These are phyloP conservation scores for Nakazawaea ernobii DNA, from an alignment of 805 yeast species.

Conservation along the genomic window DNA sequence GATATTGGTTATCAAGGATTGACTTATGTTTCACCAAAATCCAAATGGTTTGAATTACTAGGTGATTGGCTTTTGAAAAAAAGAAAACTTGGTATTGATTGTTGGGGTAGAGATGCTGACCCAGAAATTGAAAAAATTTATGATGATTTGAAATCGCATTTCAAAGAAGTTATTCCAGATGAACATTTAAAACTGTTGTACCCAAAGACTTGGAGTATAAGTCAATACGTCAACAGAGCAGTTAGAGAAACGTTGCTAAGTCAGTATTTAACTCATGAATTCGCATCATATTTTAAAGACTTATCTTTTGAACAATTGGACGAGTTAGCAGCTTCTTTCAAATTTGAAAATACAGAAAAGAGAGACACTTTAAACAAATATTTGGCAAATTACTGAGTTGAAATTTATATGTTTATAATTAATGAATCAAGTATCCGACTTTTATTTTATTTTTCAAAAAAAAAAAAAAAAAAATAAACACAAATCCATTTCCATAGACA, in stretches of 20 bases:
- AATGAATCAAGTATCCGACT: too few species aligned
- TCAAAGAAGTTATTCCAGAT: constrained; percentile 34
- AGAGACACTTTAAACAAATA: constrained; percentile 35
- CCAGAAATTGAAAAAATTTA: constrained; percentile 33
- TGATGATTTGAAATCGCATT: constrained; percentile 29
- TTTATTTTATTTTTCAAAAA: too few species aligned
- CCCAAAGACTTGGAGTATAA: constrained; percentile 34
- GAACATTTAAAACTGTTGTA: constrained; percentile 33
- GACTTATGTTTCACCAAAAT: constrained; percentile 38
- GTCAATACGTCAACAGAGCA: constrained; percentile 33
- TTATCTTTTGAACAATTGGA: constrained; percentile 40
- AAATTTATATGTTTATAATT: too few species aligned
- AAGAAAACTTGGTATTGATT: constrained; percentile 38
- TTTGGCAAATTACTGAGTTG: background rate
- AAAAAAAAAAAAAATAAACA: too few species aligned
- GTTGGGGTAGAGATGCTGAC: constrained; percentile 44
- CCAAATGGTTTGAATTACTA: constrained; percentile 36
- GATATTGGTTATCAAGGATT: constrained; percentile 49
- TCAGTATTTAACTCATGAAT: constrained; percentile 38
- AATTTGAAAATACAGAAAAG: constrained; percentile 37
- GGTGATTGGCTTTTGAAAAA: constrained; percentile 38
- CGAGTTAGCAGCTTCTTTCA: constrained; percentile 45
- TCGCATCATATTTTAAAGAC: constrained; percentile 36
- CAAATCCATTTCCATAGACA: too few species aligned
- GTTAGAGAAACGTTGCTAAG: constrained; percentile 37